Evolutionary conservation across 176 grass and related monocot genomes (phyloP).

Genomic region (Otatea glauca): DNA sequence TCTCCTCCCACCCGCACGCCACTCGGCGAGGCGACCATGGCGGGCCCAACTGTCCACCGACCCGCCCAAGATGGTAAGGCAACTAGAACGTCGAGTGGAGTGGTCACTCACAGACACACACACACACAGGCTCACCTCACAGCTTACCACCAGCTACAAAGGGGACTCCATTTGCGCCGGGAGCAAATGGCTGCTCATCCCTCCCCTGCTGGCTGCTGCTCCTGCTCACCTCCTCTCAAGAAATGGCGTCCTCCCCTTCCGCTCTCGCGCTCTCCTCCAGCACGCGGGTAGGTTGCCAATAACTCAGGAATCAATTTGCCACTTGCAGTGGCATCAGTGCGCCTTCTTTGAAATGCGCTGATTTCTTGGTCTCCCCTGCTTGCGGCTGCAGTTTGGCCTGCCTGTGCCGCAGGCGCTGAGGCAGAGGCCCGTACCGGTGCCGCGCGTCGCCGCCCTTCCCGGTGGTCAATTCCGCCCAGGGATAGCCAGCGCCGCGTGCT

Average conservation of each 20-base stretch:
- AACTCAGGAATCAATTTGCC: background rate
- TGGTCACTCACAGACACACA: background rate
- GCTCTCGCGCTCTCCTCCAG: conserved; percentile 22
- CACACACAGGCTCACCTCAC: too few species aligned
- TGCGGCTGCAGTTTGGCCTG: background rate
- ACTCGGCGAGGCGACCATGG: background rate
- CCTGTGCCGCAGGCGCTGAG: background rate
- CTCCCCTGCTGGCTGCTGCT: background rate
- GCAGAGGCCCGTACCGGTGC: background rate
- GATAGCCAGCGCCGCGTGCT: background rate
- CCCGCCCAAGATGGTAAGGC: conserved; percentile 23
- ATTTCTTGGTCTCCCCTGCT: background rate
- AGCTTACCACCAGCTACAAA: conserved; percentile 19
- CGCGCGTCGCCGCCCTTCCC: background rate
- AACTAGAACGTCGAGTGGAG: background rate
- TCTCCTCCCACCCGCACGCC: background rate
- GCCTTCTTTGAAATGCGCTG: background rate
- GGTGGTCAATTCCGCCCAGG: conserved; percentile 1
- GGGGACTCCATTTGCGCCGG: background rate
- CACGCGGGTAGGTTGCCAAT: conserved; percentile 16
- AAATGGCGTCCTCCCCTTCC: conserved; percentile 45
- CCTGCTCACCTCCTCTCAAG: background rate
- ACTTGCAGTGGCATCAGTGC: too few species aligned
- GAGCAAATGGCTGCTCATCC: conserved; percentile 30
- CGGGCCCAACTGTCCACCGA: conserved; percentile 37